Base-by-base conservation (phyloP, 2,329 filamentous ascomycete genomes). In the Penicillium sp. region DNA sequence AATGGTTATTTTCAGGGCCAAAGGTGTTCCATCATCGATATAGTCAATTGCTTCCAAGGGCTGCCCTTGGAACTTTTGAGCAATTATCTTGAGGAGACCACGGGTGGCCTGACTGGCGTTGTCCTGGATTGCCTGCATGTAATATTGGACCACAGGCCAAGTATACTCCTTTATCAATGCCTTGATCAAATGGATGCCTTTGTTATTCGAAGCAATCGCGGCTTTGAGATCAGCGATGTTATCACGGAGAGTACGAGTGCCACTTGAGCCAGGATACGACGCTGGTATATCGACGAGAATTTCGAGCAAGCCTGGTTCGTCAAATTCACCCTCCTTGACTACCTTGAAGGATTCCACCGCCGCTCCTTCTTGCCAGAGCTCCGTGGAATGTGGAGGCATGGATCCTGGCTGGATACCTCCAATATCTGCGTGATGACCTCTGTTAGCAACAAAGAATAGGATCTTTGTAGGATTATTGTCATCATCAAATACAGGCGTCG, bases 211-310 rank as follows among this genome's bases (percentile, higher is more conserved):
- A 0, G 91, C 89, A 12, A 94, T 87, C 68, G 94, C 90, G 0
- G 91, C 91, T 70, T 92, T 91, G 42, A 96, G 78, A 68, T 95
- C 91, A 55, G 90, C 91, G 62, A 95, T 79, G 67, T 95, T 95
- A 70, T 96, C 91, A 9, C 83, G 84, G 1, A 95, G 78, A 68
- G 89, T 91, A 47, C 90, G 79, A 0, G 90, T 92, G 2, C 90
- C 90, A 55, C 83, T 86, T 74, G 89, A 94, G 1, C 88, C 90
- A 0, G 86, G 84, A 62, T 88, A 85, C 63, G 87, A 79, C 0
- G 88, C 88, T 0, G 91, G 90, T 61, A 91, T 88, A 16, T 84
- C 78, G 54, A 89, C 83, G 8, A 95, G 78, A 0, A 90, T 74
- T 62, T 91, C 82, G 0, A 81, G 85, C 53, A 94, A 88, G 5